phyloP scores from a whole-genome alignment of 1,139 yeast species.

The Taphrina populina region DNA sequence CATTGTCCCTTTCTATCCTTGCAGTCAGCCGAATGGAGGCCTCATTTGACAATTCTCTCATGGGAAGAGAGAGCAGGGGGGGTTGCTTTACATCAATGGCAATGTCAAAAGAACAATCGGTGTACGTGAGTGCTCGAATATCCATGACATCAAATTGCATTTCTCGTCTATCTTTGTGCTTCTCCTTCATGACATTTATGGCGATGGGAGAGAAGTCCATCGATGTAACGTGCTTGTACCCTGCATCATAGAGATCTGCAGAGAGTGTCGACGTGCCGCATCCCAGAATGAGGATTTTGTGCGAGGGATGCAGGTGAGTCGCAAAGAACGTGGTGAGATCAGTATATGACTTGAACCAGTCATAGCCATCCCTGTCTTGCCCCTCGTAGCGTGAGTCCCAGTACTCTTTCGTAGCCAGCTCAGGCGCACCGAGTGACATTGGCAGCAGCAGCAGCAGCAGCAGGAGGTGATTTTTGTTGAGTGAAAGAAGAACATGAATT shows the following conservation, averaged over 20 bases:
- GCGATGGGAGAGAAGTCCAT: conserved; percentile 41
- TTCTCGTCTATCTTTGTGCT: conserved; percentile 36
- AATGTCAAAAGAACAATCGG: conserved; percentile 39
- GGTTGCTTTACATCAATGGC: conserved; percentile 41
- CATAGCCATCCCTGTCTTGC: conserved; percentile 39
- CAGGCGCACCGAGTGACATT: conserved; percentile 23
- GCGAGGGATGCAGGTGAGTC: conserved; percentile 33
- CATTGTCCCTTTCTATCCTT: conserved; percentile 40
- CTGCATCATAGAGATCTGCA: conserved; percentile 40
- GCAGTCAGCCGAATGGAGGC: too few species aligned
- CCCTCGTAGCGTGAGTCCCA: conserved; percentile 28
- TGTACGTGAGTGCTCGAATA: conserved; percentile 39
- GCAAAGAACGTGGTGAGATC: conserved; percentile 39
- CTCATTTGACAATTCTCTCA: too few species aligned
- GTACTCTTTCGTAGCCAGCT: conserved; percentile 21
- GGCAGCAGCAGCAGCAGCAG: too few species aligned
- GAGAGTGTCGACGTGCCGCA: conserved; percentile 42
- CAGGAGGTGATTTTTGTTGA: too few species aligned
- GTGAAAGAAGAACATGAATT: too few species aligned
- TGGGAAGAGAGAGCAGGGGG: too few species aligned
- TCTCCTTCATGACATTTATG: conserved; percentile 39
- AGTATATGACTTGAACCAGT: conserved; percentile 41
- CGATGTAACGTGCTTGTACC: conserved; percentile 39
- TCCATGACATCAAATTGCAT: conserved; percentile 41
- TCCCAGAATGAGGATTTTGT: conserved; percentile 40